Conservation (phyloP, 306 rosid species). For the Glycine latifolia region DNA sequence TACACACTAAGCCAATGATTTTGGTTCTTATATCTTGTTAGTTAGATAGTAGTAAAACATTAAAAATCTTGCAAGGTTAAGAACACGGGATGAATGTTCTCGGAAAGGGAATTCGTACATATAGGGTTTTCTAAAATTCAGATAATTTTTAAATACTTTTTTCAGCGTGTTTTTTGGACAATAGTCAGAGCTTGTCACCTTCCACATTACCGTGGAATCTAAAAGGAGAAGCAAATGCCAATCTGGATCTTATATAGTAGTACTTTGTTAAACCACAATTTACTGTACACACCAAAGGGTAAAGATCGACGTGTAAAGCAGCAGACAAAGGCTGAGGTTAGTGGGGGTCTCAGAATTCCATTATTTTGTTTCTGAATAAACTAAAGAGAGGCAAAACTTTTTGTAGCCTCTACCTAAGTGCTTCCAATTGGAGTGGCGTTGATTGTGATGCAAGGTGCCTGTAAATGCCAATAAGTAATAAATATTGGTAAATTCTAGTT, state of each 20-base stretch:
- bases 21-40: neutral
- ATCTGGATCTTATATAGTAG: neutral
- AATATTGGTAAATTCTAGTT: neutral
- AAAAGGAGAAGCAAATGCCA: slow-evolving; percentile 21
- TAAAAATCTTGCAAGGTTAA: neutral
- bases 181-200: neutral
- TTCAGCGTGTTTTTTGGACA: neutral
- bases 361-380: slow-evolving; percentile 21
- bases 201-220: neutral
- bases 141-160: neutral
- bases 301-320: neutral
- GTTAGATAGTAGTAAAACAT: neutral
- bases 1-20: neutral
- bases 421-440: slow-evolving; percentile 10
- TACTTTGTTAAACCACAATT: neutral
- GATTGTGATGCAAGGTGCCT: neutral
- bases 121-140: neutral
- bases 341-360: slow-evolving; percentile 41
- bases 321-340: slow-evolving; percentile 6
- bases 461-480: neutral
- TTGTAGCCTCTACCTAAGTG: slow-evolving; percentile 14
- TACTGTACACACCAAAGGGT: neutral
- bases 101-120: neutral
- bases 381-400: slow-evolving; percentile 18
- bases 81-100: neutral